Base-by-base conservation (phyloP, 352 stramenopile genomes). In the Phytopythium litorale region DNA sequence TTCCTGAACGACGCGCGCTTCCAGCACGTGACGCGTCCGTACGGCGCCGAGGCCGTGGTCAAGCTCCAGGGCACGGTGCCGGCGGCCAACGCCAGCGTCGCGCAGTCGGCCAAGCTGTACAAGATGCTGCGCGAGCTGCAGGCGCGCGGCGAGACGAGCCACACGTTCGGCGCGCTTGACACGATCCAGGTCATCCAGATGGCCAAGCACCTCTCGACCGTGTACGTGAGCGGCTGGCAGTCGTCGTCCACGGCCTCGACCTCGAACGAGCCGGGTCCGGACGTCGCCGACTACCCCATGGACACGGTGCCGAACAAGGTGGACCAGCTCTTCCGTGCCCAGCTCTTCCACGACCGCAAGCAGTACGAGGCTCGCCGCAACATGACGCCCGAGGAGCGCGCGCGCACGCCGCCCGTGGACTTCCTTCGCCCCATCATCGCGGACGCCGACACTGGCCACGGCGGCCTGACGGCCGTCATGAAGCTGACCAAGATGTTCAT, bases 401-500 rank as follows among this genome's bases (percentile, higher is more conserved):
- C 87, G 30, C 86, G 84, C 57, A 89, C 76, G 12, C 81, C 80
- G 9, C 75, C 85, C 15, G 89, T 98, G n/a, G 97, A 99, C 75
- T 99, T 98, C 70, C 64, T 99, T 50, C 91, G 87, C 28, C 97
- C 97, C 6, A 98, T 99, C 65, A 88, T 99, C 42, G 97, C 96
- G 21, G 97, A 99, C 71, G 97, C 93, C 16, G 97, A 99, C 72
- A 99, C 97, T 46, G 97, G 97, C 56, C 96, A 98, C 75, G 94
- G 94, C 42, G 97, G 97, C 32, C 73, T 99, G 7, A 98, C 90
- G 16, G 96, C 97, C 9, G 94, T 98, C 42, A 99, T 99, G 96
- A 99, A 99, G 79, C 73, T 99, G 28, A 98, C 94, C 42, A 99
- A 99, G 80, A 96, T 99, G 73, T 98, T 99, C 75, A 94, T 99